Percentiles rank a stretch among this genome's conserved stretches.
Conservation (phyloP, 1,284 basidiomycete genomes). For the Rhizoctonia solani region DNA sequence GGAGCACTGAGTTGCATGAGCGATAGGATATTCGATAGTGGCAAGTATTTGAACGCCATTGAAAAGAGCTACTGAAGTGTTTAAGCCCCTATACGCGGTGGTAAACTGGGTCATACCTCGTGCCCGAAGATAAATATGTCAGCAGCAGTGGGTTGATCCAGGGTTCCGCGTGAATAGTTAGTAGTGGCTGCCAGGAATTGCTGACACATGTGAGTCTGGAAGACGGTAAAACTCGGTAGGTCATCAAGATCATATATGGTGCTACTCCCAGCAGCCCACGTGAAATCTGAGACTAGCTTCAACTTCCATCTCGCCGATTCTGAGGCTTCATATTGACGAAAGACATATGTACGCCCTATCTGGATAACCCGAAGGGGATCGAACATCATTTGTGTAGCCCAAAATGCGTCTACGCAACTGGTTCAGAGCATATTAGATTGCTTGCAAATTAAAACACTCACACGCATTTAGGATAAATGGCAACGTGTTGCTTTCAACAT, state of each 20-base stretch:
- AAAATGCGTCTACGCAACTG: background rate
- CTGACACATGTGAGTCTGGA: background rate
- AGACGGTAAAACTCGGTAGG: background rate
- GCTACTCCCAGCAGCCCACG: background rate
- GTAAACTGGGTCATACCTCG: background rate
- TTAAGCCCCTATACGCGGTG: too few species aligned
- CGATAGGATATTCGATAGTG: background rate
- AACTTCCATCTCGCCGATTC: conserved; percentile 1
- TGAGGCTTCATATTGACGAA: background rate
- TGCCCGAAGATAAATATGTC: background rate
- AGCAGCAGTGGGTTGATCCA: background rate
- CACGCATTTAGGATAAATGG: conserved; percentile 24
- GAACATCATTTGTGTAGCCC: conserved; percentile 13
- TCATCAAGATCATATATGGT: background rate
- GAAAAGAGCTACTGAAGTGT: conserved; percentile 7
- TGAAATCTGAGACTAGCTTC: background rate
- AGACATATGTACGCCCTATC: conserved; percentile 10
- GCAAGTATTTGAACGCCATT: background rate
- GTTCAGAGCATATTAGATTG: background rate
- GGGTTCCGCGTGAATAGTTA: background rate
- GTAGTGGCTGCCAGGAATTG: background rate
- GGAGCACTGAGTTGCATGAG: background rate
- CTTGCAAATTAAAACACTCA: background rate
- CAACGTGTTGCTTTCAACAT: conserved; percentile 11
- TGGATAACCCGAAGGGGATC: conserved; percentile 4